A percentile compares a stretch with the other conserved stretches of the same genome.
Conservation (phyloP, 805 yeast species). For the Candida fluviatilis region DNA sequence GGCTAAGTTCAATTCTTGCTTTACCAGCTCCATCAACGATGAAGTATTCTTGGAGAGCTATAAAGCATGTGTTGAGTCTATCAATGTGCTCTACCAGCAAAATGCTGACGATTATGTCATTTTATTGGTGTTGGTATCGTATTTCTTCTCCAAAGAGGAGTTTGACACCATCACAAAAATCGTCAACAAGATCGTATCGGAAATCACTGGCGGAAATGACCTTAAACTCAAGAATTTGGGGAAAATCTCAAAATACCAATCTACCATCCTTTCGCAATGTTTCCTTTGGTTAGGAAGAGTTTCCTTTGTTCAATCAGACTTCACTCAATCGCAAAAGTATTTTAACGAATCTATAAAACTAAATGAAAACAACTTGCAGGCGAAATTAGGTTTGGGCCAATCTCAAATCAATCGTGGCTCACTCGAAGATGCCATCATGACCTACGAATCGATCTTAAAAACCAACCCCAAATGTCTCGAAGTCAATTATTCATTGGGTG, state of each 20-base stretch:
- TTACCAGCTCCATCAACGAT: constrained; percentile 52
- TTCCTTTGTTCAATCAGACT: constrained; percentile 55
- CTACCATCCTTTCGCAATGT: constrained; percentile 32
- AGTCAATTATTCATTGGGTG: constrained; percentile 71
- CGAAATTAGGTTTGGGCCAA: constrained; percentile 83
- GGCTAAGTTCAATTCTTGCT: constrained; percentile 61
- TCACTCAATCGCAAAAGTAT: constrained; percentile 62
- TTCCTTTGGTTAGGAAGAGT: constrained; percentile 85
- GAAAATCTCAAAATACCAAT: constrained; percentile 23
- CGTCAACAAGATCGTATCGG: constrained; percentile 43
- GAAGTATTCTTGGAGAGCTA: constrained; percentile 61
- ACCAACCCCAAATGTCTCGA: constrained; percentile 67
- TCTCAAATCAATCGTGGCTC: constrained; percentile 73
- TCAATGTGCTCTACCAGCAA: constrained; percentile 32
- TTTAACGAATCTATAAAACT: constrained; percentile 69
- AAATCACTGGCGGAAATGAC: constrained; percentile 15
- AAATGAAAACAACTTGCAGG: constrained; percentile 60
- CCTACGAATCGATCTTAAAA: constrained; percentile 72
- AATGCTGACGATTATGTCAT: constrained; percentile 55
- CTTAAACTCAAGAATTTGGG: constrained; percentile 13
- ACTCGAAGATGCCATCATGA: constrained; percentile 76
- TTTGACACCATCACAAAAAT: constrained; percentile 54
- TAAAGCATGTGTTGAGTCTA: constrained; percentile 51
- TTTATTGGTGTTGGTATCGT: constrained; percentile 63
- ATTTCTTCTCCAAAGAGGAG: constrained; percentile 65